Conservation (phyloP, 2,329 filamentous ascomycete species). For the Cladosporium sp. region DNA sequence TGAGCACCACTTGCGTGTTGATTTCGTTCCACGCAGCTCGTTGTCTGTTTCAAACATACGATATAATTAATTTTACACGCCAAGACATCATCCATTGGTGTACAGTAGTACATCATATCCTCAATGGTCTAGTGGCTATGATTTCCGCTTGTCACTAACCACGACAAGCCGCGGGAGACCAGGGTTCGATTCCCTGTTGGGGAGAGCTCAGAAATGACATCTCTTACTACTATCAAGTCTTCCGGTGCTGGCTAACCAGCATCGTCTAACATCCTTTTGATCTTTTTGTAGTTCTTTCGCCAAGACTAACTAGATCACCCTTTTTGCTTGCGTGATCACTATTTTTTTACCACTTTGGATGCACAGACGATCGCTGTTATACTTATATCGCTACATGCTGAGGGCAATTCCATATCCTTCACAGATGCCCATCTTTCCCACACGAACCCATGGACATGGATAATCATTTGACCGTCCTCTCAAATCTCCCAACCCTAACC, state of each 20-base stretch:
- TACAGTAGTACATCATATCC: background rate
- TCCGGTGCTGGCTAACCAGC: slow-evolving; percentile 9
- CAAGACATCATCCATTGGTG: background rate
- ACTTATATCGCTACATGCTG: no score
- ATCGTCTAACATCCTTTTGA: background rate
- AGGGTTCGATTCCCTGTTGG: slow-evolving; percentile 13
- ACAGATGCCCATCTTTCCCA: no score
- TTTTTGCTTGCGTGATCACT: no score
- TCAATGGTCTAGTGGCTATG: background rate
- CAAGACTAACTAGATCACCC: no score
- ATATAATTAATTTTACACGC: background rate
- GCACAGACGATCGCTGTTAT: no score
- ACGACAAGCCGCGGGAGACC: slow-evolving; percentile 12
- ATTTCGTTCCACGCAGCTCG: no score
- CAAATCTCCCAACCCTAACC: slow-evolving; percentile 25
- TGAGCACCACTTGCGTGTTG: no score
- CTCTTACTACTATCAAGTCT: slow-evolving; percentile 10
- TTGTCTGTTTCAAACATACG: no score
- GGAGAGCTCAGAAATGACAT: slow-evolving; percentile 9
- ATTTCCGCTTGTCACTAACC: slow-evolving; percentile 6
- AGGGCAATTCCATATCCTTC: no score
- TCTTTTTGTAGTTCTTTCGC: background rate
- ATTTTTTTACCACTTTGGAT: no score
- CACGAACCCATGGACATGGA: no score
- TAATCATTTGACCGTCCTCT: no score